Conservation (phyloP, 768 basidiomycete genomes). For the Suillus luteus region DNA sequence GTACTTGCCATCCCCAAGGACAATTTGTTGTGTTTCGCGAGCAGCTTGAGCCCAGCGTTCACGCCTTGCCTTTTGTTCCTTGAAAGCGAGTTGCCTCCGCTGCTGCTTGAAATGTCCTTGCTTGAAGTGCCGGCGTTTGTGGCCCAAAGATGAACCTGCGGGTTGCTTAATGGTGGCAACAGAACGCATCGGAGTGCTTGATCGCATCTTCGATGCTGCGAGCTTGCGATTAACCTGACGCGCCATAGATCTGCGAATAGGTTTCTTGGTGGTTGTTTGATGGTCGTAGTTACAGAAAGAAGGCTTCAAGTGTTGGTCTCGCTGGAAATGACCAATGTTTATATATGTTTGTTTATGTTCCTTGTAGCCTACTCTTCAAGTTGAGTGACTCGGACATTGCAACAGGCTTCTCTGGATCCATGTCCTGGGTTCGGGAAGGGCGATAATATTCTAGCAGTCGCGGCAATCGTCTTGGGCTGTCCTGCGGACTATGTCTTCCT, state of each 20-base stretch:
- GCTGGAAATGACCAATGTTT: constrained; percentile 11
- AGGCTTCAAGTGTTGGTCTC: neutral
- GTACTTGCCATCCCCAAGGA: constrained; percentile 45
- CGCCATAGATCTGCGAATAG: constrained; percentile 16
- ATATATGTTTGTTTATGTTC: neutral
- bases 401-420: neutral
- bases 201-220: constrained; percentile 31
- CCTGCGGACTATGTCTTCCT: constrained; percentile 43
- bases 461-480: constrained; percentile 60
- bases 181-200: constrained; percentile 24
- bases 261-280: constrained; percentile 13
- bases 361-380: neutral
- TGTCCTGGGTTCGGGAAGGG: constrained; percentile 64
- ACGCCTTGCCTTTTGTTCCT: constrained; percentile 28
- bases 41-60: constrained; percentile 37
- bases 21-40: constrained; percentile 38
- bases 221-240: constrained; percentile 26
- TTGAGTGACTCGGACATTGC: neutral
- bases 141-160: constrained; percentile 13
- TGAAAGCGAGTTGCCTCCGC: constrained; percentile 23
- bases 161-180: constrained; percentile 31
- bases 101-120: constrained; percentile 25
- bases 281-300: neutral
- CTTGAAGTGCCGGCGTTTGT: constrained; percentile 24
- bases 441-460: constrained; percentile 60